Evolutionary conservation across 306 rosid genomes (phyloP).

Genomic region (Acacia melanoxylon): DNA sequence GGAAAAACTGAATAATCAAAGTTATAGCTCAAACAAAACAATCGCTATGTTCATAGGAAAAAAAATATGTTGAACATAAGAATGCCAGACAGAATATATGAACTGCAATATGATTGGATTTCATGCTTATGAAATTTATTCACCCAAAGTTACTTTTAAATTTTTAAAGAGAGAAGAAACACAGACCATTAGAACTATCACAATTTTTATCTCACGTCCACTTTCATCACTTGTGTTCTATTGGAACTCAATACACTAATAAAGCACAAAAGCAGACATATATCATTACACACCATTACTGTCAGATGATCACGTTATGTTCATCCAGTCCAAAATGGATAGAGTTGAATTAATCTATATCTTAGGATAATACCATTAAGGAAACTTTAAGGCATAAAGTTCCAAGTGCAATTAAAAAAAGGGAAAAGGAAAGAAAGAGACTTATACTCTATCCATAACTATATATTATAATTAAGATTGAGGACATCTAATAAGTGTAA

Average conservation of each 20-base stretch:
- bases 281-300: constrained; percentile 40
- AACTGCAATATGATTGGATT: background rate
- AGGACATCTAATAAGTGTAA: background rate
- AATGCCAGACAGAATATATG: constrained; percentile 2
- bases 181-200: constrained; percentile 13
- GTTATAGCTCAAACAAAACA: background rate
- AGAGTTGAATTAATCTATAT: constrained; percentile 9
- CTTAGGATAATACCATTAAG: constrained; percentile 13
- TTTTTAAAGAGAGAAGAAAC: background rate
- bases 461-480: background rate
- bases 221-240: constrained; percentile 34
- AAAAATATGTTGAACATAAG: background rate
- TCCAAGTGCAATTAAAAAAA: background rate
- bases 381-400: background rate
- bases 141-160: constrained; percentile 25
- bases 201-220: constrained; percentile 25
- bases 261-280: constrained; percentile 36
- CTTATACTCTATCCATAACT: background rate
- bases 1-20: background rate
- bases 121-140: constrained; percentile 16
- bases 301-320: constrained; percentile 43
- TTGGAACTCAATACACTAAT: constrained; percentile 53
- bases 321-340: constrained; percentile 36
- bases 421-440: background rate
- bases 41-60: too few relatives aligned